Evolutionary conservation across 306 rosid genomes (phyloP).

Genomic region (Phaseolus lunatus): DNA sequence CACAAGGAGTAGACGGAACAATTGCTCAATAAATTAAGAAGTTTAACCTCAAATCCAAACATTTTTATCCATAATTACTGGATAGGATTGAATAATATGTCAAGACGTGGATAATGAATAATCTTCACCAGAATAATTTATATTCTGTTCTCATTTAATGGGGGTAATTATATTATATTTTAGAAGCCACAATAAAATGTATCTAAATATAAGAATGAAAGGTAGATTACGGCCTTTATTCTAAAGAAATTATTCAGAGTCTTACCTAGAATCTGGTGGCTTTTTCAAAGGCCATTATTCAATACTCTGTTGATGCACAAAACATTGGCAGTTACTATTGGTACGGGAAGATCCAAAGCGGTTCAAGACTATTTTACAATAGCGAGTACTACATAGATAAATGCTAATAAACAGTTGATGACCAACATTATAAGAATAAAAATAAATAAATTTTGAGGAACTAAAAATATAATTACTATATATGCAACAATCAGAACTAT

Average conservation of each 20-base stretch:
- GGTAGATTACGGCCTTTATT: neutral
- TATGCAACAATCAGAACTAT: neutral
- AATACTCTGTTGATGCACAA: neutral
- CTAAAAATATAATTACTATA: neutral
- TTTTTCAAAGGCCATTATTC: neutral
- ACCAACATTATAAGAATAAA: neutral
- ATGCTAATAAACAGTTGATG: neutral
- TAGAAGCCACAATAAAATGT: neutral
- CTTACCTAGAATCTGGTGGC: neutral
- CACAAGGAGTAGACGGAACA: neutral
- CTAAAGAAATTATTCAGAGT: neutral
- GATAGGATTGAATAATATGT: neutral
- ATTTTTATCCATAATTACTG: neutral
- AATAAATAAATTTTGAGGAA: neutral
- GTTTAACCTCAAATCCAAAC: neutral
- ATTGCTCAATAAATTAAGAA: neutral
- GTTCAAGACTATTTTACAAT: neutral
- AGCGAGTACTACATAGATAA: neutral
- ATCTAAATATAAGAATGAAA: neutral
- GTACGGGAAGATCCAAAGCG: neutral
- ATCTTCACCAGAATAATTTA: neutral
- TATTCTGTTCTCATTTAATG: neutral
- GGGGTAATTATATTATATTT: slow-evolving; percentile 5
- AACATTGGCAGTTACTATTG: neutral
- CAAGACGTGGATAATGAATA: neutral